Evolutionary conservation across 176 grass and related monocot genomes (phyloP).

Genomic region (Zizania latifolia): DNA sequence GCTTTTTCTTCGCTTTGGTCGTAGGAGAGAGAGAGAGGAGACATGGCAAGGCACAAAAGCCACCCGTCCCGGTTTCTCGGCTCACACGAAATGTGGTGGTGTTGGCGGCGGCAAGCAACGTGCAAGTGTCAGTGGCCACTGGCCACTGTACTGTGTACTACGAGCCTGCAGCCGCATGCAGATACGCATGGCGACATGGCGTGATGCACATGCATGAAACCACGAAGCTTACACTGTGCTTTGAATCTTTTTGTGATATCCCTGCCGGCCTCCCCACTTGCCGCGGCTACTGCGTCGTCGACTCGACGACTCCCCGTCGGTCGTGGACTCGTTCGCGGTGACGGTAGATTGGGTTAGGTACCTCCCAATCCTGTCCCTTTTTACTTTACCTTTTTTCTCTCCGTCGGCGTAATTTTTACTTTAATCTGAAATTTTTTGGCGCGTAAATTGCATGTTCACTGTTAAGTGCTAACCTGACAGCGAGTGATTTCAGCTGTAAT

Average conservation of each 20-base stretch:
- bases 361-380: too few relatives aligned
- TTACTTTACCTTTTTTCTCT: not conserved
- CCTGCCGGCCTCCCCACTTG: not conserved
- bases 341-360: not conserved
- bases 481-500: not conserved
- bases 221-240: slow-evolving; percentile 3
- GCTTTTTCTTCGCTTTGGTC: not conserved
- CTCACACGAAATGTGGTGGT: not conserved
- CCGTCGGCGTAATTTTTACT: too few relatives aligned
- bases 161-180: not conserved
- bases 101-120: slow-evolving; percentile 14
- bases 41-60: slow-evolving; percentile 5
- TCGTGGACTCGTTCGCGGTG: not conserved
- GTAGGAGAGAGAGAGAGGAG: not conserved
- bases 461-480: not conserved
- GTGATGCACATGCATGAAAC: slow-evolving; percentile 23
- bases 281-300: not conserved
- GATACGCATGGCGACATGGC: slow-evolving; percentile 28
- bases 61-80: not conserved
- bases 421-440: not conserved
- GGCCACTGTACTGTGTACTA: not conserved
- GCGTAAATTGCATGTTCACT: not conserved
- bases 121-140: slow-evolving; percentile 24
- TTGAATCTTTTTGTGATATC: slow-evolving; percentile 14
- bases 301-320: too few relatives aligned